Evolutionary conservation across 495 filamentous ascomycete species (phyloP), one percentile per base, ranked within the genome.

Genomic region (Viridothelium virens): DNA sequence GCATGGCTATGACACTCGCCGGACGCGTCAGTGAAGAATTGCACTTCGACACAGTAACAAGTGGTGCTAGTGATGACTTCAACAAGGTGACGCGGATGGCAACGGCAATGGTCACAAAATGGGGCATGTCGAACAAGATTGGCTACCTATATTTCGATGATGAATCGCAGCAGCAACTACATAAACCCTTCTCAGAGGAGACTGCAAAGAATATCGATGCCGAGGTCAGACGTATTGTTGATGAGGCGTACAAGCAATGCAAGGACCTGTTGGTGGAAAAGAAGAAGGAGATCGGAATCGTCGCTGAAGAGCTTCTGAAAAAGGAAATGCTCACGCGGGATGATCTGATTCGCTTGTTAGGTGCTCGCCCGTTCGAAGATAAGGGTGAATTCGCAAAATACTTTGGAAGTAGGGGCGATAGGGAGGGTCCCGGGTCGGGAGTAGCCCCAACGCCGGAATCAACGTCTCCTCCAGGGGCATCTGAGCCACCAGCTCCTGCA

Each of bases 1-100:
- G 95, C 67, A 98, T 98, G 95, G 94, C 95, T 68, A 98, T 98
- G 94, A 96, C 94, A 18, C 85, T 98, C 47, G 94, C 90, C 70
- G 94, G 94, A 2, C 88, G 94, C 68, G 89, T 98, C 48, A 92
- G 88, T 46, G 94, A 98, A 77, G 94, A 98, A 77, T 74, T 98
- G 3, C 91, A 97, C 77, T 98, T 97, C 76, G 88, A 92, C 34
- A 96, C 90, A 10, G 93, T 98, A 33, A 98, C 95, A 4, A 91
- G 87, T 66, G 94, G 94, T 56, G 94, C 94, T 25, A 89, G 85
- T 47, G 94, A 98, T 75, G 94, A 98, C 74, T 98, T 98, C 83
- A 96, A 96, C 78, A 98, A 98, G 78, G 95, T 97, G 37, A 97
- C 95, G 9, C 84, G 85, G 61, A 91, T 96, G 91, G 95, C 94